Base-by-base conservation (phyloP, 2,329 filamentous ascomycete genomes). In the Nothophaeocryptopus gaeumannii region DNA sequence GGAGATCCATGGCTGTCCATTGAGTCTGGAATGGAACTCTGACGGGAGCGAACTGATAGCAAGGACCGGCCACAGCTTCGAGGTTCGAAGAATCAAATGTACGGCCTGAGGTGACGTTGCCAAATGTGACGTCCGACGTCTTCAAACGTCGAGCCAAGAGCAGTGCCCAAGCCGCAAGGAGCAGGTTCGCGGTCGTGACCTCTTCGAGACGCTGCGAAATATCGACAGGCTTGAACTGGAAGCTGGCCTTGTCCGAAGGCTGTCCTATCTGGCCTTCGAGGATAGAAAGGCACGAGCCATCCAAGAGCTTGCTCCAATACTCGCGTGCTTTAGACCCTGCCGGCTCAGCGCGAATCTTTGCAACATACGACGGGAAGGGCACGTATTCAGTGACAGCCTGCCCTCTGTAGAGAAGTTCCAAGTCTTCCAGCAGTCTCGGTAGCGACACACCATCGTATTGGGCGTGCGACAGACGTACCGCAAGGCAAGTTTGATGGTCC, bases 31-130 rank as follows among this genome's bases (percentile, higher is more conserved):
- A 80, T 26, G 69, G 70, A 11, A 86, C 77, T 14, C 84, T 76
- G 32, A 86, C 76, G 0, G 84, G 84, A 1, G 84, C 75, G 61
- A 85, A 83, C 58, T 86, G 83, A 74, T 83, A 83, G 53, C 82
- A 84, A 0, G 84, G 84, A 0, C 84, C 84, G 39, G 81, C 74
- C 39, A 85, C 79, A 45, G 71, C 71, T 52, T 83, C 79, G 14
- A 78, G 76, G 35, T 74, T 73, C 12, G 76, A 70, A 1, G 83
- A 71, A 48, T 78, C 78, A 13, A 80, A 76, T 62, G 82, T 83
- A 86, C 49, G 34, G 11, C 49, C 49, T 8, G 43, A 47, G 2
- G 44, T 48, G 14, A 52, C 37, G 16, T 20, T 39, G 30, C 49
- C 49, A 15, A 52, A 52, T 9, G 48, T 7, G 2, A 52, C 41